A percentile compares a stretch with the other conserved stretches of the same genome.
These are phyloP conservation scores for Phytophthora fragariae DNA, from an alignment of 352 stramenopile genomes.

Conservation along the genomic window DNA sequence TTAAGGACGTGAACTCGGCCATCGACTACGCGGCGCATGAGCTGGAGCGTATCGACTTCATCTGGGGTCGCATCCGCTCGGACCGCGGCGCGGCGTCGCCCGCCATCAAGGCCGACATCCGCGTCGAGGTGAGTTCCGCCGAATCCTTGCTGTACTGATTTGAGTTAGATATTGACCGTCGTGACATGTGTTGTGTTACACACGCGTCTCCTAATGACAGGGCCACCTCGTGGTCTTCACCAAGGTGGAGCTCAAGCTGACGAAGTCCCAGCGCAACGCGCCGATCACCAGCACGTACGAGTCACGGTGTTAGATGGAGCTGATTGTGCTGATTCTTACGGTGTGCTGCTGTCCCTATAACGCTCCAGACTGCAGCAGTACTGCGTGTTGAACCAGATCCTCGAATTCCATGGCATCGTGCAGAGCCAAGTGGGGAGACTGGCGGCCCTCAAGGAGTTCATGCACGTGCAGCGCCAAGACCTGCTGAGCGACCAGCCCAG, in stretches of 20 bases:
- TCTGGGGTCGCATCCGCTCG: constrained; percentile 83
- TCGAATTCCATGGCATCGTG: constrained; percentile 81
- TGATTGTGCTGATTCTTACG: constrained; percentile 13
- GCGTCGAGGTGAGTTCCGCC: constrained; percentile 56
- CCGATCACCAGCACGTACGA: constrained; percentile 62
- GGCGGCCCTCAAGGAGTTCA: constrained; percentile 57
- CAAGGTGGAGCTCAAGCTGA: constrained; percentile 76
- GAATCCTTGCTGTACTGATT: constrained; percentile 6
- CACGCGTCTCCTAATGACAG: constrained; percentile 37
- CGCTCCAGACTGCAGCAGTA: constrained; percentile 74
- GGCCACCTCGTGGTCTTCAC: constrained; percentile 79
- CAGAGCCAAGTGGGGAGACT: constrained; percentile 65
- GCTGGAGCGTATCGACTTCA: constrained; percentile 83
- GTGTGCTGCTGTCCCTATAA: constrained; percentile 1
- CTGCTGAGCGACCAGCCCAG: constrained; percentile 45
- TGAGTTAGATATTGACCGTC: constrained; percentile 3
- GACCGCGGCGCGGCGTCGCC: constrained; percentile 51
- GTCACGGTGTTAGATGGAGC: background rate
- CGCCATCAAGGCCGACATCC: constrained; percentile 73
- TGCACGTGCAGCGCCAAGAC: constrained; percentile 52
- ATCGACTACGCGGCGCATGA: constrained; percentile 65
- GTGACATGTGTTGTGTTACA: constrained; percentile 26
- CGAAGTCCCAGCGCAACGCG: constrained; percentile 60
- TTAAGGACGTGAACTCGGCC: constrained; percentile 62
- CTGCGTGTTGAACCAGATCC: constrained; percentile 86